These are phyloP conservation scores for Teunomyces gatunensis DNA, from an alignment of 805 yeast species.

Conservation along the genomic window DNA sequence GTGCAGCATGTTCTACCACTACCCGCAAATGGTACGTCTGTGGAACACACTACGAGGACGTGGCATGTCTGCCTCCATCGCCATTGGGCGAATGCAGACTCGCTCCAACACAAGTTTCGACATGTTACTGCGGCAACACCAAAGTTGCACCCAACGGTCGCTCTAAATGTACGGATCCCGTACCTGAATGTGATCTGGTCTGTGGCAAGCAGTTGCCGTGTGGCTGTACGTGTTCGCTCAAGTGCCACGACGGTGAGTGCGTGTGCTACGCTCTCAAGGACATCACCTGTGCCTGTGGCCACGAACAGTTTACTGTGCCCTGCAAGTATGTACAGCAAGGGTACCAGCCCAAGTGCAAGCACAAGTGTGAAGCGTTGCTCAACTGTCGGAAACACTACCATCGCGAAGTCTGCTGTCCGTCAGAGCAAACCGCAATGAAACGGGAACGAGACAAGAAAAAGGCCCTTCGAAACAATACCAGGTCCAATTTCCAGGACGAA, in stretches of 20 bases:
- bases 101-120: slow-evolving; percentile 56
- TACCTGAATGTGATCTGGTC: slow-evolving; percentile 66
- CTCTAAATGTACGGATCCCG: slow-evolving; percentile 65
- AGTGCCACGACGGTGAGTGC: slow-evolving; percentile 79
- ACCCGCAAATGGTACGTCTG: slow-evolving; percentile 62
- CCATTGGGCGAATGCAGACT: slow-evolving; percentile 49
- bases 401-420: slow-evolving; percentile 63
- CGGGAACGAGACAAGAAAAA: slow-evolving; percentile 55
- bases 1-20: slow-evolving; percentile 27
- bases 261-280: slow-evolving; percentile 56
- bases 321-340: slow-evolving; percentile 58
- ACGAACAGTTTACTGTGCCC: slow-evolving; percentile 55
- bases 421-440: slow-evolving; percentile 56
- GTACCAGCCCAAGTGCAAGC: slow-evolving; percentile 56
- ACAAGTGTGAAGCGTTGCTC: slow-evolving; percentile 70
- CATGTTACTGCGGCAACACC: slow-evolving; percentile 81
- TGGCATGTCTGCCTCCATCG: slow-evolving; percentile 49
- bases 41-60: slow-evolving; percentile 52
- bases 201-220: slow-evolving; percentile 68
- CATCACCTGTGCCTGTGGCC: slow-evolving; percentile 61
- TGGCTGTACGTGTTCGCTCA: slow-evolving; percentile 67
- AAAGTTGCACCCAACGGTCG: slow-evolving; percentile 45
- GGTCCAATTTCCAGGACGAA: slow-evolving; percentile 44
- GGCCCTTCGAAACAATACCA: slow-evolving; percentile 45
- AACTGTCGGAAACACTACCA: slow-evolving; percentile 85